phyloP scores from a whole-genome alignment of 2,329 filamentous ascomycete genomes.

The Beauveria bassiana region DNA sequence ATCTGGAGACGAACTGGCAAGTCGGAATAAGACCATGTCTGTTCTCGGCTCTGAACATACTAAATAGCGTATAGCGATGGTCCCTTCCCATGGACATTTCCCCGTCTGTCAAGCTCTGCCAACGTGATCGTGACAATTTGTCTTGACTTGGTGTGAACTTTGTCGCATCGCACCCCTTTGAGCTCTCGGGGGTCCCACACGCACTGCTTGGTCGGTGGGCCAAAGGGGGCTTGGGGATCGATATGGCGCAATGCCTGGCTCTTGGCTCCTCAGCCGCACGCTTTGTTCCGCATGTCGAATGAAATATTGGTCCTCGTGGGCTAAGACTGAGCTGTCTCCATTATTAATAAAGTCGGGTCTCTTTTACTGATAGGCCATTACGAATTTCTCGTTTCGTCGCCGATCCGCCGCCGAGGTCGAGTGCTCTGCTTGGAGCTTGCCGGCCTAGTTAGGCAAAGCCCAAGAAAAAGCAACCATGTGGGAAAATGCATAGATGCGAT shows the following conservation, averaged over 20 bases:
- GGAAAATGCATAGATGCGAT: not conserved
- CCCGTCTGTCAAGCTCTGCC: not conserved
- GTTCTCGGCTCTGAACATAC: too few relatives aligned
- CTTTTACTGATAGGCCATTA: not conserved
- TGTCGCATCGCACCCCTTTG: not conserved
- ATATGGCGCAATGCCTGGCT: conserved; percentile 9
- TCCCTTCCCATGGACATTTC: not conserved
- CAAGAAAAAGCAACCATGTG: too few relatives aligned
- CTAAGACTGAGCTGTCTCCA: not conserved
- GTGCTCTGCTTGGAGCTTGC: not conserved
- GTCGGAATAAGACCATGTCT: not conserved
- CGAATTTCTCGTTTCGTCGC: conserved; percentile 8
- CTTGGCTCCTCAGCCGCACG: conserved; percentile 8
- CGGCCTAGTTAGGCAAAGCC: too few relatives aligned
- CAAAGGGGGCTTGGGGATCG: conserved; percentile 5
- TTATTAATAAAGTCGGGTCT: not conserved
- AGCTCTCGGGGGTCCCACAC: not conserved
- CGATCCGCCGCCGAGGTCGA: not conserved
- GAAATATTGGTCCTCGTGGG: not conserved
- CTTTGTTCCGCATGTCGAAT: not conserved
- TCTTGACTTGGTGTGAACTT: not conserved
- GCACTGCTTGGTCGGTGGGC: not conserved
- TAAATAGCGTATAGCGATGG: too few relatives aligned
- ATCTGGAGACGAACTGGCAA: not conserved
- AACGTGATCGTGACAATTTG: not conserved